phyloP scores from a whole-genome alignment of 169 alveolate genomes.

The Cryptosporidium baileyi region DNA sequence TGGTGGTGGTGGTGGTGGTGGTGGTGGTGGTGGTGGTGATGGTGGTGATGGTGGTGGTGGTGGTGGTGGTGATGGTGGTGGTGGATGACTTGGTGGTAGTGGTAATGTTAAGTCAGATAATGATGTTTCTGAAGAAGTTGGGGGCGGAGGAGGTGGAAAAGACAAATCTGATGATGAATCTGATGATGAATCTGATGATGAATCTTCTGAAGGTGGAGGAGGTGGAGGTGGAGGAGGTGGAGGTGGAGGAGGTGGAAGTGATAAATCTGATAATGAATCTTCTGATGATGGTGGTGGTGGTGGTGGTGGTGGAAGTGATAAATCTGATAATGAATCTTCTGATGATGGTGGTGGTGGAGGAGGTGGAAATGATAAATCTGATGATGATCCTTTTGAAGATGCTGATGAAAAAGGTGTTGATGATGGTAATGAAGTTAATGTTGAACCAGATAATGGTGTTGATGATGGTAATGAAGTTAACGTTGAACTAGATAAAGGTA shows the following conservation, averaged over 20 bases:
- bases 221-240: background rate
- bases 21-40: background rate
- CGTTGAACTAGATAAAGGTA: background rate
- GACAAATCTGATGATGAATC: background rate
- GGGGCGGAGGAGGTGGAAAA: slow-evolving; percentile 70
- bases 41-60: slow-evolving; percentile 38
- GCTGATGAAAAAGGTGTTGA: slow-evolving; percentile 63
- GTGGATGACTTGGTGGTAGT: background rate
- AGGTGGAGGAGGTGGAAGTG: background rate
- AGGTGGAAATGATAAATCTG: background rate
- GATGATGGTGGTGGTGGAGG: slow-evolving; percentile 37
- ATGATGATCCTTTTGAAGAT: slow-evolving; percentile 25
- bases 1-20: slow-evolving; percentile 32
- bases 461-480: background rate
- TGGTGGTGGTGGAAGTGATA: background rate
- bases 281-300: background rate
- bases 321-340: background rate
- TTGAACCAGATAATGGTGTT: background rate
- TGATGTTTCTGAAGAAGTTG: slow-evolving; percentile 39
- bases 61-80: slow-evolving; percentile 31
- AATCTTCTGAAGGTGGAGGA: background rate
- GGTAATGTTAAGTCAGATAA: background rate
- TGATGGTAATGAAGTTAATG: slow-evolving; percentile 1
- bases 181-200: background rate
- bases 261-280: too few species aligned